These are phyloP conservation scores for Aspergillus ibericus DNA, from an alignment of 2,329 filamentous ascomycete species.

Conservation along the genomic window DNA sequence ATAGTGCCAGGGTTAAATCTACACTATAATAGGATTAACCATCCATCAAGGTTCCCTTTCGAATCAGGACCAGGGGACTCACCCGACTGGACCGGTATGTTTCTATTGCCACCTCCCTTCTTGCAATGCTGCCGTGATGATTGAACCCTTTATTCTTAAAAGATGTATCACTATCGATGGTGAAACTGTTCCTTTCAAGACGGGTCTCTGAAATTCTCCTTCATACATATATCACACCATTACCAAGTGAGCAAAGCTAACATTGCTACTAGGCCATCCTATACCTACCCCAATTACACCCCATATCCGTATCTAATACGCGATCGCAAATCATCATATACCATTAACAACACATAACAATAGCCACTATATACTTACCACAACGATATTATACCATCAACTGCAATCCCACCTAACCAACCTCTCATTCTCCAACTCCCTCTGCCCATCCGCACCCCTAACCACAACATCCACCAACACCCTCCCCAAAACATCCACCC, in stretches of 20 bases:
- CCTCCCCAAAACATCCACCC: constrained; percentile 15
- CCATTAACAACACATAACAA: neutral
- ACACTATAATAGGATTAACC: no score
- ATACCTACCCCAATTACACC: neutral
- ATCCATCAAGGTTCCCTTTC: neutral
- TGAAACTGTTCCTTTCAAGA: constrained; percentile 8
- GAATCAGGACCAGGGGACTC: neutral
- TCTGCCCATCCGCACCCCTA: constrained; percentile 7
- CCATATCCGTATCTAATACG: no score
- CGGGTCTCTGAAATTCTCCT: constrained; percentile 7
- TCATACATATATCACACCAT: neutral
- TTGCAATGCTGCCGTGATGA: neutral
- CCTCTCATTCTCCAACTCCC: constrained; percentile 16
- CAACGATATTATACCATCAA: neutral
- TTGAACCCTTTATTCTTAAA: constrained; percentile 1
- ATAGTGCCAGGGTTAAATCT: no score
- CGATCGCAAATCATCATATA: neutral
- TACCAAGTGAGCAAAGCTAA: neutral
- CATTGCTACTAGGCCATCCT: neutral
- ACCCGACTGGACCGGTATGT: neutral
- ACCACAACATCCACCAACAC: constrained; percentile 17
- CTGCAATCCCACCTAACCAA: neutral
- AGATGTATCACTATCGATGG: constrained; percentile 4
- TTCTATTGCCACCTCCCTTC: neutral
- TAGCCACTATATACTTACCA: no score